phyloP scores from a whole-genome alignment of 495 filamentous ascomycete genomes.

The Penicillium goetzii region DNA sequence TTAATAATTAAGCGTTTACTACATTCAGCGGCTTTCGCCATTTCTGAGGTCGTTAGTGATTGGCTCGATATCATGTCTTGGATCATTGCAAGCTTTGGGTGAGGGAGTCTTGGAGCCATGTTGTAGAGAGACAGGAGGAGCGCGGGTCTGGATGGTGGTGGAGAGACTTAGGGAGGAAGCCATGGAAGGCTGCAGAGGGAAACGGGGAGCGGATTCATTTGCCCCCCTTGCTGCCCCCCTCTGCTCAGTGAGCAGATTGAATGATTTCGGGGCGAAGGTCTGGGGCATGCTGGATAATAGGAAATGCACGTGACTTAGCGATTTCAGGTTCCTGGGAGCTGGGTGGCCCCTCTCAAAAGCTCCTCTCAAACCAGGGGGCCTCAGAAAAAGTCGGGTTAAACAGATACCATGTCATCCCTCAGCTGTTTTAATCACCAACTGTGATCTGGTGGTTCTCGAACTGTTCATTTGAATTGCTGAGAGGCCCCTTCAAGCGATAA shows the following conservation, averaged over 20 bases:
- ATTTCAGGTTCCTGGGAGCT: constrained; percentile 9
- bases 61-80: too few relatives aligned
- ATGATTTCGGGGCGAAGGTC: constrained; percentile 11
- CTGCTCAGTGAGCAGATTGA: constrained; percentile 17
- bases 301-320: constrained; percentile 16
- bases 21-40: too few relatives aligned
- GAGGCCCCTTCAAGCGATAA: not conserved
- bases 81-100: too few relatives aligned
- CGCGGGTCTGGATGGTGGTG: too few relatives aligned
- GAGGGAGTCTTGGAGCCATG: too few relatives aligned
- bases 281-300: constrained; percentile 20
- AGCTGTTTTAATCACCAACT: not conserved
- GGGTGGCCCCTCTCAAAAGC: constrained; percentile 1
- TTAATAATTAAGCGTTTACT: too few relatives aligned
- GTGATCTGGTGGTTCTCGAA: not conserved
- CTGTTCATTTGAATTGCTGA: not conserved
- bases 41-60: too few relatives aligned
- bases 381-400: constrained; percentile 8
- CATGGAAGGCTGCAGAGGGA: too few relatives aligned
- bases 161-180: too few relatives aligned
- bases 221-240: constrained; percentile 4
- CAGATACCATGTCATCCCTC: not conserved
- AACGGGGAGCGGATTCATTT: not conserved
- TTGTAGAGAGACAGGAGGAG: too few relatives aligned
- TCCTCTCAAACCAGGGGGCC: constrained; percentile 4